Evolutionary conservation across 495 filamentous ascomycete species (phyloP).

Genomic region (Stereocaulon alpinum): DNA sequence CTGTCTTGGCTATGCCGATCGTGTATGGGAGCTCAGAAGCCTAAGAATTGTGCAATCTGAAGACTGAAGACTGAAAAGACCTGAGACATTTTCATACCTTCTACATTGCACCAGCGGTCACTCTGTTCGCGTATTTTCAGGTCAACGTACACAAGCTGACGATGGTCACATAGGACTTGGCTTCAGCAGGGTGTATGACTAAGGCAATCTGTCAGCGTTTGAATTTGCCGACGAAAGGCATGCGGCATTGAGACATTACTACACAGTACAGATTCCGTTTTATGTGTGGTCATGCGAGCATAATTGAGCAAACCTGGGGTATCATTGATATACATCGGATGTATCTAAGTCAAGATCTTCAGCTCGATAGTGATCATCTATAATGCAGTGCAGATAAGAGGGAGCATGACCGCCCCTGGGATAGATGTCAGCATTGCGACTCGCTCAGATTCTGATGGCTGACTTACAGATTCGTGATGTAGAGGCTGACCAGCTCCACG

Average conservation of each 20-base stretch:
- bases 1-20: constrained; percentile 6
- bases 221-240: too few relatives aligned
- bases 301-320: background rate
- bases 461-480: constrained; percentile 86
- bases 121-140: too few relatives aligned
- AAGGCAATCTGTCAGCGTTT: too few relatives aligned
- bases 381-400: constrained; percentile 69
- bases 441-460: background rate
- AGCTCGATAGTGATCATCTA: constrained; percentile 73
- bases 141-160: too few relatives aligned
- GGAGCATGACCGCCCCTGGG: constrained; percentile 67
- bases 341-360: constrained; percentile 53
- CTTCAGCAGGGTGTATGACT: too few relatives aligned
- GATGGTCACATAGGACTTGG: too few relatives aligned
- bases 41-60: constrained; percentile 32
- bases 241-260: background rate
- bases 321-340: constrained; percentile 1
- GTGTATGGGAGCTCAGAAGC: constrained; percentile 30
- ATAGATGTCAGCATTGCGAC: constrained; percentile 24
- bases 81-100: constrained; percentile 34
- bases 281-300: background rate
- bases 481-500: constrained; percentile 71
- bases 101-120: background rate
- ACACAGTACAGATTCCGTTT: background rate
- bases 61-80: constrained; percentile 49